These are phyloP conservation scores for Chloris gayana DNA, from an alignment of 176 grass and related monocot genomes.

Conservation along the genomic window DNA sequence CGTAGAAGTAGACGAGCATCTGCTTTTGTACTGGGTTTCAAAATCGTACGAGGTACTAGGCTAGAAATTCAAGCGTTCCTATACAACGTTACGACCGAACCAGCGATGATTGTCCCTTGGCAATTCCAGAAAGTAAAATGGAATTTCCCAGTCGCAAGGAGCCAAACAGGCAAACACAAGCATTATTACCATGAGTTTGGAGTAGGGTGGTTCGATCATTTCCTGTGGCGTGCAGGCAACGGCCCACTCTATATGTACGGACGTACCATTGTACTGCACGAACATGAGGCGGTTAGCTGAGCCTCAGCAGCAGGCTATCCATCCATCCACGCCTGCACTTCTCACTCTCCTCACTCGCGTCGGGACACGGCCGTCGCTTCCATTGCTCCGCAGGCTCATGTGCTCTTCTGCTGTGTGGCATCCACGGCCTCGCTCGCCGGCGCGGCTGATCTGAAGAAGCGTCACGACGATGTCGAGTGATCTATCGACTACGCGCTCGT, in stretches of 20 bases:
- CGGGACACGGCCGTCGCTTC: not conserved
- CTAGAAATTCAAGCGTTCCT: no score
- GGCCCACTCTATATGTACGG: not conserved
- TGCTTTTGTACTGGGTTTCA: no score
- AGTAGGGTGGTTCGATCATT: not conserved
- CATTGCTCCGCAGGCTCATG: not conserved
- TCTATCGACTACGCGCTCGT: constrained; percentile 12
- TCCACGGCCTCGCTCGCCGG: not conserved
- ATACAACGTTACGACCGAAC: no score
- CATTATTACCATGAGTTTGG: not conserved
- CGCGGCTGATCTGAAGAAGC: not conserved
- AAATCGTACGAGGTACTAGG: no score
- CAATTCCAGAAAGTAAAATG: not conserved
- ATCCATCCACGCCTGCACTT: constrained; percentile 1
- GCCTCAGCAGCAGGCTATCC: constrained; percentile 3
- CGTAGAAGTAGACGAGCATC: no score
- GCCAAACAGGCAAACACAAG: not conserved
- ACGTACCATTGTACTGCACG: not conserved
- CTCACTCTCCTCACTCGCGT: not conserved
- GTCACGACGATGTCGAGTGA: constrained; percentile 49
- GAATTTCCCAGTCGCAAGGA: not conserved
- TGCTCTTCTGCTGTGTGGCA: not conserved
- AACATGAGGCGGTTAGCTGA: not conserved
- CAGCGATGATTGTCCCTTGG: not conserved
- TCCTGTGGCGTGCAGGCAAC: not conserved